A percentile compares a stretch with the other conserved stretches of the same genome.
Conservation (phyloP, 768 basidiomycete species). For the Rhodotorula graminis region DNA sequence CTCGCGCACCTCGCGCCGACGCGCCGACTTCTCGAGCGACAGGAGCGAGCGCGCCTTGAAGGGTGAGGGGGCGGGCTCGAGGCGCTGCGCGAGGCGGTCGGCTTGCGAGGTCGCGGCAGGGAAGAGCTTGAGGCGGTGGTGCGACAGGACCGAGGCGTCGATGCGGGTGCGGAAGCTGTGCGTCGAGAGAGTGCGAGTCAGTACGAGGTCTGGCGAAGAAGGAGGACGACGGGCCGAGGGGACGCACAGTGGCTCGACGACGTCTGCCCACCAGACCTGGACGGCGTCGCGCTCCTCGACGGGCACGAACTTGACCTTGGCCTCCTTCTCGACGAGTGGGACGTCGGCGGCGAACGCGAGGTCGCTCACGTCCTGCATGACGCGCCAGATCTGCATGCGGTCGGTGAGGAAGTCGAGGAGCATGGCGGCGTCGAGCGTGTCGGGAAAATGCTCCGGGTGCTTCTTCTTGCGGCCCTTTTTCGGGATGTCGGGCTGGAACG, state of each 20-base stretch:
- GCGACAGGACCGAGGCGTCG: neutral
- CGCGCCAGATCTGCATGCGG: constrained; percentile 36
- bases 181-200: no score
- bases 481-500: neutral
- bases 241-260: constrained; percentile 34
- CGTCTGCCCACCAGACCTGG: constrained; percentile 33
- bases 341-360: neutral
- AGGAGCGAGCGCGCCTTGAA: constrained; percentile 37
- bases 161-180: constrained; percentile 17
- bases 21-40: constrained; percentile 35
- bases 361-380: constrained; percentile 25
- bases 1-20: constrained; percentile 4
- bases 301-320: neutral
- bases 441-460: constrained; percentile 23
- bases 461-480: constrained; percentile 37
- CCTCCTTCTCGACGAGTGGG: neutral
- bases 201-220: no score
- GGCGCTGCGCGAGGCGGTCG: constrained; percentile 6
- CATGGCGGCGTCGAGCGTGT: constrained; percentile 33
- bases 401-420: constrained; percentile 38
- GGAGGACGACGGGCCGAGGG: neutral
- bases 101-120: constrained; percentile 12
- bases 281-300: constrained; percentile 15
- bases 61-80: constrained; percentile 23
- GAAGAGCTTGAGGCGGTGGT: constrained; percentile 39